Evolutionary conservation across 192 early-diverging fungal species (phyloP).

Genomic region (Entomortierella lignicola): DNA sequence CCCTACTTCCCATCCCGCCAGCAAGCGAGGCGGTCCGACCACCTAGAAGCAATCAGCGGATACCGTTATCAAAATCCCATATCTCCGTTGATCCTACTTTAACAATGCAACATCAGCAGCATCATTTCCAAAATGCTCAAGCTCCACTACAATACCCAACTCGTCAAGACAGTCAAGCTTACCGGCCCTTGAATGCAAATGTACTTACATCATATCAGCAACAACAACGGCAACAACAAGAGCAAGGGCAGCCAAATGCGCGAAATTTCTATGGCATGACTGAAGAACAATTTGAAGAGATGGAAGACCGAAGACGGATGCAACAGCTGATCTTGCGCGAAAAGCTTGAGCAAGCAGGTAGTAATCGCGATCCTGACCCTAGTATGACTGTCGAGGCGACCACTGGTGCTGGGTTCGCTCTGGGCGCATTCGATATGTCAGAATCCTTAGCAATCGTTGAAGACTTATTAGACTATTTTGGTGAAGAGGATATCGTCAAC

Average conservation of each 20-base stretch:
- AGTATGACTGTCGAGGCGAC: constrained; percentile 46
- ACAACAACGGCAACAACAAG: constrained; percentile 28
- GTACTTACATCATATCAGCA: constrained; percentile 14
- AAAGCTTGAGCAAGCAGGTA: constrained; percentile 27
- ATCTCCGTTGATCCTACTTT: constrained; percentile 5
- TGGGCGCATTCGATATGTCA: constrained; percentile 51
- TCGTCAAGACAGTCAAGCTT: constrained; percentile 37
- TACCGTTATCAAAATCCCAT: not conserved
- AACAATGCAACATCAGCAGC: constrained; percentile 17
- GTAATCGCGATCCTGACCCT: constrained; percentile 17
- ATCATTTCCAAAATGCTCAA: not conserved
- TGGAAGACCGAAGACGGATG: constrained; percentile 50
- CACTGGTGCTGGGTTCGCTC: constrained; percentile 34
- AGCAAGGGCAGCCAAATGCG: not conserved
- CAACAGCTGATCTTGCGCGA: constrained; percentile 47
- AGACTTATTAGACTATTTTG: constrained; percentile 52
- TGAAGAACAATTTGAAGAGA: constrained; percentile 39
- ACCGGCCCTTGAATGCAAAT: constrained; percentile 32
- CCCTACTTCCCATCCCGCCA: constrained; percentile 31
- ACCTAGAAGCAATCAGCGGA: constrained; percentile 5
- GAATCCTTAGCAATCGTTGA: constrained; percentile 51
- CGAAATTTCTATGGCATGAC: constrained; percentile 18
- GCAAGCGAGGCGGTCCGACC: constrained; percentile 16
- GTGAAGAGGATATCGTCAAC: constrained; percentile 31
- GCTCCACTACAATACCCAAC: constrained; percentile 34